These are phyloP conservation scores for Jamesozyma gamospora DNA, from an alignment of 805 yeast genomes.

Conservation along the genomic window DNA sequence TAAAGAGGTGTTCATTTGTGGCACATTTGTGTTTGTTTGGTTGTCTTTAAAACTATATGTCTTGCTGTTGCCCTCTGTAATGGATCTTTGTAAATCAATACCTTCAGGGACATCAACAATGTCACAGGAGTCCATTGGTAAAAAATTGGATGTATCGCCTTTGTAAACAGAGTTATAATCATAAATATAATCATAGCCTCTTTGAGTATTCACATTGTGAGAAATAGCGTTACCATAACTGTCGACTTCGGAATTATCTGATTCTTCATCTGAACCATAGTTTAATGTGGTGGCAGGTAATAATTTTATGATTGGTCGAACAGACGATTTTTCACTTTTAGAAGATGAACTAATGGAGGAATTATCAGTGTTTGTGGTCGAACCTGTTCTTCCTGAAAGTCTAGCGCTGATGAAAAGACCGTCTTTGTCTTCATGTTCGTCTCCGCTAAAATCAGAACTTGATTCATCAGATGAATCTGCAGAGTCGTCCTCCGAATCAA, in stretches of 20 bases:
- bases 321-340: slow-evolving; percentile 4
- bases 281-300: slow-evolving; percentile 84
- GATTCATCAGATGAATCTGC: slow-evolving; percentile 6
- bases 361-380: slow-evolving; percentile 17
- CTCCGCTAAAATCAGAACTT: slow-evolving; percentile 4
- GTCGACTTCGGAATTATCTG: slow-evolving; percentile 30
- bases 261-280: slow-evolving; percentile 57
- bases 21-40: background rate
- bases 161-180: slow-evolving; percentile 73
- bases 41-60: slow-evolving; percentile 9
- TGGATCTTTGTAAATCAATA: slow-evolving; percentile 25
- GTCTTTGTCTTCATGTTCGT: slow-evolving; percentile 26
- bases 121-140: slow-evolving; percentile 29
- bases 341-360: slow-evolving; percentile 19
- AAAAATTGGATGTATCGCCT: slow-evolving; percentile 33
- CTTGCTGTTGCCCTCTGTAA: slow-evolving; percentile 18
- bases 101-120: slow-evolving; percentile 30
- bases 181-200: slow-evolving; percentile 71
- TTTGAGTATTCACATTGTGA: slow-evolving; percentile 59
- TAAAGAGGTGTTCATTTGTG: background rate
- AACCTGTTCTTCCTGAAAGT: slow-evolving; percentile 23
- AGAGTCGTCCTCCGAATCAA: slow-evolving; percentile 4
- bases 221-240: slow-evolving; percentile 45
- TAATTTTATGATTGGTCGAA: slow-evolving; percentile 54
- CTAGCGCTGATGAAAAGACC: slow-evolving; percentile 29